Conservation (phyloP, 441 rosid species). For the Populus hybrid region DNA sequence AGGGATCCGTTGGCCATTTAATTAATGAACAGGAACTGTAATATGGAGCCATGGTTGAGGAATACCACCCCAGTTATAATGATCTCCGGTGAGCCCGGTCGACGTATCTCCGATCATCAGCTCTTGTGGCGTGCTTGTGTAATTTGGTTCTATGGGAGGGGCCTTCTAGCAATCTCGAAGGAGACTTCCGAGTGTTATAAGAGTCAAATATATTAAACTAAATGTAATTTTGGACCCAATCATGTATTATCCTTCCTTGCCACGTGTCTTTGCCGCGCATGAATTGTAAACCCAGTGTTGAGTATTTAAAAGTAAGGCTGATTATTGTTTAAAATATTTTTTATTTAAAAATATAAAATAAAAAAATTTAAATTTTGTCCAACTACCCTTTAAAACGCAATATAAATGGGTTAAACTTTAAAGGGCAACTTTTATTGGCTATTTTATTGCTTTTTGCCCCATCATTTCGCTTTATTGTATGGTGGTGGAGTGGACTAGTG, state of each 20-base stretch:
- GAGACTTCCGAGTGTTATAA: neutral
- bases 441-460: neutral
- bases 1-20: neutral
- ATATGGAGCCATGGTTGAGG: too few species aligned
- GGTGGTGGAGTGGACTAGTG: neutral
- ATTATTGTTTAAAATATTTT: too few species aligned
- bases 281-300: neutral
- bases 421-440: neutral
- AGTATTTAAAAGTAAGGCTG: neutral
- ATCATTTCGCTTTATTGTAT: neutral
- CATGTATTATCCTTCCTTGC: neutral
- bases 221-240: slow-evolving; percentile 4
- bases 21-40: neutral
- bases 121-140: neutral
- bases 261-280: neutral
- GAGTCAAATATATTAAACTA: neutral
- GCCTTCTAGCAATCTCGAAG: slow-evolving; percentile 17
- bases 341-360: too few species aligned
- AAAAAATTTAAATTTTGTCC: too few species aligned
- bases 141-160: slow-evolving; percentile 1
- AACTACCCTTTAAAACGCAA: too few species aligned
- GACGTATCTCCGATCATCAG: too few species aligned
- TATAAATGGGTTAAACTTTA: neutral
- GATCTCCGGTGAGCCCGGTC: too few species aligned
- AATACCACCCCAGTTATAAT: too few species aligned